Evolutionary conservation across 768 basidiomycete genomes (phyloP).

Genomic region (Tylopilus felleus): DNA sequence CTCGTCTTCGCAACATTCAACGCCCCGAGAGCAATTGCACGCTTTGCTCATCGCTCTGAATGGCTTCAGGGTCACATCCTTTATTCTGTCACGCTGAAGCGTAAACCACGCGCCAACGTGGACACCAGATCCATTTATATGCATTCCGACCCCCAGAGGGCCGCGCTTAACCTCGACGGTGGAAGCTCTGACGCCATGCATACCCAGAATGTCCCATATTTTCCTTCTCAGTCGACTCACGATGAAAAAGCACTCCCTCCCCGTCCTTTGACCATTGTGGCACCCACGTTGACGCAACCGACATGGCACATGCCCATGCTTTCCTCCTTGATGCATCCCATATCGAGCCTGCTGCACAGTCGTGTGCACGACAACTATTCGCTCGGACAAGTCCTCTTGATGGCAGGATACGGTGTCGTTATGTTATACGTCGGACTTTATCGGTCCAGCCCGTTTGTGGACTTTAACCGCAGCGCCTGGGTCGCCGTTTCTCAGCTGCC

Average conservation of each 20-base stretch:
- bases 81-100: slow-evolving; percentile 13
- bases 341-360: slow-evolving; percentile 41
- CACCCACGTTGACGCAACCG: not conserved
- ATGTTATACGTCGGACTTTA: slow-evolving; percentile 49
- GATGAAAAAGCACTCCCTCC: slow-evolving; percentile 17
- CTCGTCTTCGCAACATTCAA: slow-evolving; percentile 39
- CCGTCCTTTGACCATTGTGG: slow-evolving; percentile 5
- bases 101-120: slow-evolving; percentile 2
- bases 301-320: slow-evolving; percentile 35
- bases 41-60: slow-evolving; percentile 47
- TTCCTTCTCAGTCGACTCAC: not conserved
- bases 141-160: slow-evolving; percentile 10
- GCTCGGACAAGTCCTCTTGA: slow-evolving; percentile 45
- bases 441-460: slow-evolving; percentile 48
- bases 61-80: slow-evolving; percentile 53
- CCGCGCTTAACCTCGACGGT: slow-evolving; percentile 18
- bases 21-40: slow-evolving; percentile 48
- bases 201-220: not conserved
- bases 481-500: slow-evolving; percentile 60
- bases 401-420: slow-evolving; percentile 43
- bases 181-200: slow-evolving; percentile 12
- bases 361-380: slow-evolving; percentile 50
- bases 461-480: slow-evolving; percentile 49
- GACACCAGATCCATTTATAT: slow-evolving; percentile 14
- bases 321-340: slow-evolving; percentile 41